Evolutionary conservation across 176 grass and related monocot genomes (phyloP), one percentile per base, ranked within the genome.

Genomic region (Avena atlantica): DNA sequence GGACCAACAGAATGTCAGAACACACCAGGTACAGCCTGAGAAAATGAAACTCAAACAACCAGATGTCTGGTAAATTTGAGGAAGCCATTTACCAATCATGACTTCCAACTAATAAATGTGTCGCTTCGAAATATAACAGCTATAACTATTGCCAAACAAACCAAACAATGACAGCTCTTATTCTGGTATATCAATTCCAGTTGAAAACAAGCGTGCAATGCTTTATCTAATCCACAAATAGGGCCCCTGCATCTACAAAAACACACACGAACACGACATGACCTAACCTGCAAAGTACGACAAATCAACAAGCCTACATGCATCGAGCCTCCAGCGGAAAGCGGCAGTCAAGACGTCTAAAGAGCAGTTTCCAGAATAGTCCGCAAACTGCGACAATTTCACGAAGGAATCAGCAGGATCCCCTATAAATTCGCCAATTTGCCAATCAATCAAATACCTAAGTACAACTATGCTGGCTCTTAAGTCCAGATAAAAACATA

Each of bases 401-500:
- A 72, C 4, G 9, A 75, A 66, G 23, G 47, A 67, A 73, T 50
- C 19, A 57, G n/a, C 23, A 87, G 37, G 74, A 76, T 62, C 66
- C 36, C 2, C 29, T 23, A 80, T 17, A 45, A 61, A 84, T 14
- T 31, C 17, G 61, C 44, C 14, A 92, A 83, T 83, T 69, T 20
- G 60, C 66, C 27, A 75, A 76, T 75, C 55, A 72, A 82, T 27
- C 11, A 53, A 53, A 70, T 27, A 71, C 25, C 3, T 45, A 86
- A 58, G 2, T n/a, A 79, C 14, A 93, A 59, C 34, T 86, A 23
- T 92, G 76, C 16, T 89, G 78, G 10, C 45, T 93, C 89, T 64
- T 84, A 61, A 11, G 72, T 78, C 77, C 78, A 84, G 31, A 74
- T 63, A 70, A 88, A 84, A 65, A 56, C 57, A 19, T 9, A 13